Evolutionary conservation across 768 basidiomycete genomes (phyloP).

Genomic region (Rhodosporidiobolus odoratus): DNA sequence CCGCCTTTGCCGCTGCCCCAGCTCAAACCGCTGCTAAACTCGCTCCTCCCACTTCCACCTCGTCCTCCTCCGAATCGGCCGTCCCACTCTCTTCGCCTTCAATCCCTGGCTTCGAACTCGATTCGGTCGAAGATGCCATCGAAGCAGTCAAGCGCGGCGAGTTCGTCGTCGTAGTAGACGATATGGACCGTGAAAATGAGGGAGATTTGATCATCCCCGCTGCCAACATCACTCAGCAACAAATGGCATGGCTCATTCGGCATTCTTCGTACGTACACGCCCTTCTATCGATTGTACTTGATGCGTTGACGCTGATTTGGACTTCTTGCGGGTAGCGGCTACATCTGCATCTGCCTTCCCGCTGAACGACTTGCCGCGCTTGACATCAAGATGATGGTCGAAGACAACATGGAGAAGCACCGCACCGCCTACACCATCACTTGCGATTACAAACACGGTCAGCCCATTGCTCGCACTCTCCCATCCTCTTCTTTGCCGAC

Average conservation of each 20-base stretch:
- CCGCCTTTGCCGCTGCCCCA: neutral
- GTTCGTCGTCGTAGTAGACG: constrained; percentile 96
- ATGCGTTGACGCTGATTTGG: no score
- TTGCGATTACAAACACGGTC: constrained; percentile 87
- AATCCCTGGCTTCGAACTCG: constrained; percentile 52
- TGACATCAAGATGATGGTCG: constrained; percentile 89
- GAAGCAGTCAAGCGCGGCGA: constrained; percentile 71
- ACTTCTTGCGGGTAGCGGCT: constrained; percentile 59
- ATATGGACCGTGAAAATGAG: constrained; percentile 91
- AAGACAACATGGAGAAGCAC: constrained; percentile 79
- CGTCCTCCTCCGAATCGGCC: neutral
- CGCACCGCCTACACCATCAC: constrained; percentile 93
- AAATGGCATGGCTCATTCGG: constrained; percentile 99
- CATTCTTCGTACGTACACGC: constrained; percentile 71
- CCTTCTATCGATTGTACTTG: neutral
- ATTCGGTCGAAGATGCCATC: constrained; percentile 72
- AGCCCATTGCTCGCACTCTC: constrained; percentile 44
- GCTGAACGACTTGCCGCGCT: constrained; percentile 68
- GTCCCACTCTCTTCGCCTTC: neutral
- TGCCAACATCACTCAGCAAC: constrained; percentile 72
- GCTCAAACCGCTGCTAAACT: neutral
- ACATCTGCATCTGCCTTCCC: constrained; percentile 82
- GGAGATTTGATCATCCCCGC: constrained; percentile 92
- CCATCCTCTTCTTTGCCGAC: neutral
- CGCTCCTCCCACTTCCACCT: neutral